Evolutionary conservation across 331 rosid genomes (phyloP), one percentile per base, ranked within the genome.

Genomic region (Pyracantha coccinea): DNA sequence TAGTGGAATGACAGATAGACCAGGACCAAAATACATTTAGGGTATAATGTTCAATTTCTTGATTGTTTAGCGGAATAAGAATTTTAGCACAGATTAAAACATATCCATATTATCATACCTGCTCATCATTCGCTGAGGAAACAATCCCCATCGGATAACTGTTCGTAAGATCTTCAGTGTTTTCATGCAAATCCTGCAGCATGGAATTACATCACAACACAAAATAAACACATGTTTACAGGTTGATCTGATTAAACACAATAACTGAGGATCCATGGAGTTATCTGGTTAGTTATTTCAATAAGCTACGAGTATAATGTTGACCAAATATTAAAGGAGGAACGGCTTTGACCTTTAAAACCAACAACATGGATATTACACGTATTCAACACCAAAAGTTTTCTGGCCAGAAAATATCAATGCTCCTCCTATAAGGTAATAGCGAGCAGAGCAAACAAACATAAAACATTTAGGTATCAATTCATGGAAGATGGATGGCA

Each of bases 41-140:
- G 32, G 17, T 28, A 52, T 17, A 10, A 3, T 19, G 19, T 52
- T n/a, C n/a, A 10, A 53, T 28, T n/a, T n/a, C 73, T 47, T 27
- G 3, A 19, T 21, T 47, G 52, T 21, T 11, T 41, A 10, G 47
- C 47, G 15, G 47, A 41, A 41, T 41, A 41, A 0, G 4, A 25
- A 17, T 5, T 14, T 21, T 32, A 38, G 66, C 75, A 55, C 0
- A 50, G 53, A 33, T 28, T 0, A 15, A 3, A 14, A 55, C 8
- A 23, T 12, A 55, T 54, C 62, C 62, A 57, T 31, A 6, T 7
- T 53, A 77, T 60, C 59, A 44, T 88, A 93, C 98, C 98, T 91
- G 96, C 59, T 83, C 97, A 71, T 85, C 91, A 81, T 82, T 85
- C 68, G 80, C 78, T 14, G 93, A 83, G 73, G 91, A 85, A 89